These are phyloP conservation scores for Cercospora sp. DNA, from an alignment of 2,329 filamentous ascomycete genomes.

Conservation along the genomic window DNA sequence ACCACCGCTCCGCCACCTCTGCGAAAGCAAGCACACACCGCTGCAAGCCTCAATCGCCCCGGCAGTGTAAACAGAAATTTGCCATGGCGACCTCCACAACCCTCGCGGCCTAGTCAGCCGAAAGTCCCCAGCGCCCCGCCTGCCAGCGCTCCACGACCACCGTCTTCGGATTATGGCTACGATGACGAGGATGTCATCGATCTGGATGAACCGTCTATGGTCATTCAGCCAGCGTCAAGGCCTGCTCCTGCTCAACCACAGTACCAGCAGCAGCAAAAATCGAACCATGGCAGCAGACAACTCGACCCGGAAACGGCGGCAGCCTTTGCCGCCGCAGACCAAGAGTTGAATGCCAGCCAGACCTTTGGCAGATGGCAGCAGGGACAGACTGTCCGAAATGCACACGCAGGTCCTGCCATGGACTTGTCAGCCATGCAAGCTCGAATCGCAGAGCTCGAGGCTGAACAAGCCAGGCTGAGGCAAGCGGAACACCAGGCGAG, in stretches of 20 bases:
- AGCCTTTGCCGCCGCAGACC: slow-evolving; percentile 39
- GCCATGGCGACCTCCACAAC: slow-evolving; percentile 37
- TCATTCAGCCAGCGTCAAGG: slow-evolving; percentile 32
- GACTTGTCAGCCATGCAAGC: slow-evolving; percentile 42
- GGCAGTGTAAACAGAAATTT: slow-evolving; percentile 27
- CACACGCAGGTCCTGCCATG: slow-evolving; percentile 16
- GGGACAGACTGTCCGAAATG: slow-evolving; percentile 14
- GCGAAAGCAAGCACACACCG: slow-evolving; percentile 29
- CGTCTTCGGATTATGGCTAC: slow-evolving; percentile 48
- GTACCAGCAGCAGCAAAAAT: slow-evolving; percentile 9
- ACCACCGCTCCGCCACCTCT: slow-evolving; percentile 13
- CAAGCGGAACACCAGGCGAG: slow-evolving; percentile 46
- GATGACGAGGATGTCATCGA: slow-evolving; percentile 51
- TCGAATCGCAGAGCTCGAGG: slow-evolving; percentile 50
- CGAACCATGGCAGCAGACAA: slow-evolving; percentile 17
- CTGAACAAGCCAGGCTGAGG: slow-evolving; percentile 44
- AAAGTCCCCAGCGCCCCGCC: slow-evolving; percentile 26
- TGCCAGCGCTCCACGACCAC: slow-evolving; percentile 30
- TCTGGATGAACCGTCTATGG: slow-evolving; percentile 44
- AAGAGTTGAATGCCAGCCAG: slow-evolving; percentile 34
- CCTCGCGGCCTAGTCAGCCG: slow-evolving; percentile 20
- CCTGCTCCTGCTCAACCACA: slow-evolving; percentile 12
- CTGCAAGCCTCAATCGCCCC: slow-evolving; percentile 27
- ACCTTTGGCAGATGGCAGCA: slow-evolving; percentile 30
- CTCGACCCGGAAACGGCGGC: slow-evolving; percentile 36